Evolutionary conservation across 768 basidiomycete species (phyloP), one percentile per base, ranked within the genome.

Genomic region (Chiua virens): DNA sequence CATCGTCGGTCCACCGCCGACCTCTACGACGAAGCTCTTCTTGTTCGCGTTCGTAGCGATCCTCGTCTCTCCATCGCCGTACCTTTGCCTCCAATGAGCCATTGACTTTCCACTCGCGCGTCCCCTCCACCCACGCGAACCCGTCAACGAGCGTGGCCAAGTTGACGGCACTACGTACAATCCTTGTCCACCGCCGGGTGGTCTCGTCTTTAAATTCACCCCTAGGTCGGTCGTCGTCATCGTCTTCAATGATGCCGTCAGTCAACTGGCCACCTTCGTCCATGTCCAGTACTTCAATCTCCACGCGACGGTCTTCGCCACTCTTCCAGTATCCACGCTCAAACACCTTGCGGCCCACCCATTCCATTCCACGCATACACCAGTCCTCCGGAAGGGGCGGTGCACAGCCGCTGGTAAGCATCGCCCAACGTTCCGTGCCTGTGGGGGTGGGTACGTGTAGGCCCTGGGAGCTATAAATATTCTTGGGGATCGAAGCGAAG

Each of bases 281-380:
- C 47, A 77, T 71, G 46, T 87, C 79, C 42, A 96, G 75, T 1
- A 94, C 85, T 60, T 94, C 93, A 48, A 90, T 76, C 74, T 98
- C 96, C 54, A 71, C 62, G 36, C 73, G 71, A 42, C 79, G 76
- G 50, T 85, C 85, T 45, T 86, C 87, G 28, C 79, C 80, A n/a
- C 75, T 75, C 64, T 87, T 90, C 97, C 97, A 99, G 67, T 87
- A 98, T 0, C 95, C 96, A 36, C 91, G 83, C 67, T 96, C 93
- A 65, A 88, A 98, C 15, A 98, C 85, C 54, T 83, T 82, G 52
- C 92, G 78, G 7, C 91, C 88, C 4, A 92, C 87, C 97, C 97
- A 99, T 59, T 94, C 94, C 86, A 95, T 92, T 1, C 97, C 97
- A 28, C 97, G 80, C 58, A 98, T 66, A 61, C 89, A 90, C 93